Evolutionary conservation across 148 eudicot species (phyloP), one percentile per base, ranked within the genome.

Genomic region (Camellia lanceoleosa): DNA sequence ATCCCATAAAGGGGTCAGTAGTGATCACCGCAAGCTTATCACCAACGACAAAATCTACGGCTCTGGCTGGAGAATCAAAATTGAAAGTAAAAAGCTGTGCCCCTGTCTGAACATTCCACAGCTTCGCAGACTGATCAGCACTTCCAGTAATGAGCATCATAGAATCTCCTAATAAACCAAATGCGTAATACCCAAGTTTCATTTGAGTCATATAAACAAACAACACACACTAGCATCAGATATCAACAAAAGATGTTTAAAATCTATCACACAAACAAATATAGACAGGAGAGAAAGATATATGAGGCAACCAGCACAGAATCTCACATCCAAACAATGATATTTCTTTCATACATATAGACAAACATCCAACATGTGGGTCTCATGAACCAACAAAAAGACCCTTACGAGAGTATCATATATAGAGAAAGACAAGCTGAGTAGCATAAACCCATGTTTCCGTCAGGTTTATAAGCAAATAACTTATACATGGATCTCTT

Each of bases 71-170:
- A 56, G 98, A 83, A 78, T 87, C 95, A 76, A 95, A 95, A 78
- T 81, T 86, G 75, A 95, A 95, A 14, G 98, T 78, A 83, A 46
- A 89, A n/a, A 93, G 85, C 61, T 79, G 87, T 59, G 88, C 72
- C 69, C 99, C 99, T 0, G 83, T 83, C 84, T 85, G 85, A 47
- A 95, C 95, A 85, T 88, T 86, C 99, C 99, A 95, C 30, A 95
- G 79, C 88, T 93, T 95, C 41, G 88, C 98, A 2, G 97, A 82
- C 90, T 92, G 94, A 84, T 95, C 99, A 6, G 99, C 99, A 84
- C 99, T 95, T n/a, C 90, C 99, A 18, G 99, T 95, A 64, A 95
- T 80, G 41, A 95, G 92, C 47, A 88, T 89, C 16, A 76, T 70
- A 1, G 99, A 95, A 82, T 93, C 93, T 95, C 97, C 99, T 95